These are phyloP conservation scores for Didymella sp. DNA, from an alignment of 2,329 filamentous ascomycete species.

Conservation along the genomic window DNA sequence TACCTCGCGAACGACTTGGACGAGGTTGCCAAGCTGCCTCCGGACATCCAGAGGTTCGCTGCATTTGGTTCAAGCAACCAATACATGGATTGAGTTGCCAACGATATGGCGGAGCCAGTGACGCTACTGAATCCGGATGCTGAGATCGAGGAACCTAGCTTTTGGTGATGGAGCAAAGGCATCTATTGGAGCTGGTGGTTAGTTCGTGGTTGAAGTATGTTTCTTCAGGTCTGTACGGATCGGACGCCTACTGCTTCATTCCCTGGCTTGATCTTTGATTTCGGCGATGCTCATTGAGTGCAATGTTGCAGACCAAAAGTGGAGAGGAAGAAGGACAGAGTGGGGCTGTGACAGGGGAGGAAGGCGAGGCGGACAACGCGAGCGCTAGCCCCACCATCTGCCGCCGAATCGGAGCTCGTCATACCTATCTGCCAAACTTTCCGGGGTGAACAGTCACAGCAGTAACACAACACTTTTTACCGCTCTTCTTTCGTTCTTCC, in stretches of 20 bases:
- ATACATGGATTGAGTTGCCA: constrained; percentile 26
- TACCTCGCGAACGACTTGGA: constrained; percentile 39
- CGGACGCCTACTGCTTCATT: background rate
- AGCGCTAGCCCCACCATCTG: constrained; percentile 11
- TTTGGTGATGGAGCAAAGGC: no score
- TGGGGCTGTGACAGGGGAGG: constrained; percentile 9
- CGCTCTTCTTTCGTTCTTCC: background rate
- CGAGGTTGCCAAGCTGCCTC: constrained; percentile 28
- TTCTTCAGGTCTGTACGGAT: background rate
- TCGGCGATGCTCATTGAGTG: background rate
- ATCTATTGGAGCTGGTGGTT: background rate
- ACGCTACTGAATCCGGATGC: constrained; percentile 18
- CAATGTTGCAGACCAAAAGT: background rate
- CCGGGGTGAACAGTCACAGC: constrained; percentile 22
- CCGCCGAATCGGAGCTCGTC: constrained; percentile 16
- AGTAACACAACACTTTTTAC: constrained; percentile 13
- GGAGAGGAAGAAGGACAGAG: background rate
- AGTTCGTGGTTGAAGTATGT: background rate
- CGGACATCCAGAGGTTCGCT: constrained; percentile 22
- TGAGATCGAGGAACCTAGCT: background rate
- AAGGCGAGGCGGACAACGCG: constrained; percentile 11
- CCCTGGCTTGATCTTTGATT: background rate
- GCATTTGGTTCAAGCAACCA: constrained; percentile 31
- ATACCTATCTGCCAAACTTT: constrained; percentile 17
- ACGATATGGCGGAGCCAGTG: constrained; percentile 25